A percentile compares a stretch with the other conserved stretches of the same genome.
Conservation (phyloP, 495 filamentous ascomycete genomes). For the Talaromyces thailandensis region DNA sequence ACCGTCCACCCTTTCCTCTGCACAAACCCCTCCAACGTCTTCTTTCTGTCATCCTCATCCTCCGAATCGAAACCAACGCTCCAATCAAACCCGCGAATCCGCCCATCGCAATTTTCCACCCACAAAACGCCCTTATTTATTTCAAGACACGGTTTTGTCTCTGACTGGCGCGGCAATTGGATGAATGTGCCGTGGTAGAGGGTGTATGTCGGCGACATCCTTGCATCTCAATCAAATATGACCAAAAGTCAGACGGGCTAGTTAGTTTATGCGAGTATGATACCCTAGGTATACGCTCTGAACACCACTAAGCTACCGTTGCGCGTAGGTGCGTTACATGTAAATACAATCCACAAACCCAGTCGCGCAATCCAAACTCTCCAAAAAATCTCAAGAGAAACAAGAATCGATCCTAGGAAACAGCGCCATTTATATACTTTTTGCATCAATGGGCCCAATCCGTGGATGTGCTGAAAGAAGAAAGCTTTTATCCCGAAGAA, state of each 20-base stretch:
- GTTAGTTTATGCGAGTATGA: too few species aligned
- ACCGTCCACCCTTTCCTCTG: conserved; percentile 37
- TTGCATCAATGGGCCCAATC: too few species aligned
- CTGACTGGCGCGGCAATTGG: conserved; percentile 23
- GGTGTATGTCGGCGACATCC: conserved; percentile 14
- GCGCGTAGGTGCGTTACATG: too few species aligned
- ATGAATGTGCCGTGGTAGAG: conserved; percentile 42
- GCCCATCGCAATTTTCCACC: conserved; percentile 53
- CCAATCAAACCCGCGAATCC: conserved; percentile 42
- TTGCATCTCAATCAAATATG: conserved; percentile 8
- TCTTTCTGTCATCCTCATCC: conserved; percentile 18
- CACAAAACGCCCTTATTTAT: conserved; percentile 50
- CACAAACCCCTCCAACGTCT: conserved; percentile 29
- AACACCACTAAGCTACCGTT: too few species aligned
- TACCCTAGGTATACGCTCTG: too few species aligned
- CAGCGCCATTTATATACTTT: background rate
- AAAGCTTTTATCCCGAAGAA: background rate
- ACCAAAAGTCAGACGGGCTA: too few species aligned
- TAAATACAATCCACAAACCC: too few species aligned
- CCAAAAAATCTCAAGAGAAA: too few species aligned
- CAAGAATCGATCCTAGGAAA: too few species aligned
- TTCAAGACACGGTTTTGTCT: conserved; percentile 16
- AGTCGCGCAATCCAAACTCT: too few species aligned
- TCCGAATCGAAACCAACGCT: conserved; percentile 33
- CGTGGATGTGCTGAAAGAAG: too few species aligned